phyloP scores from a whole-genome alignment of 2,329 filamentous ascomycete genomes.

The Aspergillus luchuensis region DNA sequence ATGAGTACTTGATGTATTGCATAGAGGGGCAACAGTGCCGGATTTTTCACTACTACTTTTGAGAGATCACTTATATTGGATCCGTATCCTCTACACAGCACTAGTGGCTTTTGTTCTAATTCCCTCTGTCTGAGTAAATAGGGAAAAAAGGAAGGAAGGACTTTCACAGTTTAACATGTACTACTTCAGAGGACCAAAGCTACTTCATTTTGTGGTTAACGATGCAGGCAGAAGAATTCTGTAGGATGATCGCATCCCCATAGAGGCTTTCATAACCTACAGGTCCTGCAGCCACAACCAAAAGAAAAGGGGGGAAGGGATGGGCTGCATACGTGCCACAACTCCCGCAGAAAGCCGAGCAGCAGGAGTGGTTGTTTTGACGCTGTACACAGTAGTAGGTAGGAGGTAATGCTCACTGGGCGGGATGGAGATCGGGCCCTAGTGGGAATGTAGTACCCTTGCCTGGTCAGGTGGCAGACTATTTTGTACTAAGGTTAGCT shows the following conservation, averaged over 20 bases:
- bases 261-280: neutral
- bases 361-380: no score
- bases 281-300: neutral
- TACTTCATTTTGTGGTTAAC: neutral
- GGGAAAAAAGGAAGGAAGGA: no score
- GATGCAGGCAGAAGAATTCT: neutral
- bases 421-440: conserved; percentile 19
- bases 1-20: no score
- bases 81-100: no score
- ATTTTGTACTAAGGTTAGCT: neutral
- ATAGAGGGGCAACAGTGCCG: no score
- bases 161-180: no score
- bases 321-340: neutral
- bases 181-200: neutral
- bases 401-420: neutral
- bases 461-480: neutral
- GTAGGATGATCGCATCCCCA: neutral
- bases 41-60: no score
- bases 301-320: neutral
- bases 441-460: conserved; percentile 25
- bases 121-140: no score
- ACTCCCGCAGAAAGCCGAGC: neutral
- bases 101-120: no score
- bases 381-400: no score
- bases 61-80: no score